Base-by-base conservation (phyloP, 305 asterid genomes). In the Striga hermonthica region DNA sequence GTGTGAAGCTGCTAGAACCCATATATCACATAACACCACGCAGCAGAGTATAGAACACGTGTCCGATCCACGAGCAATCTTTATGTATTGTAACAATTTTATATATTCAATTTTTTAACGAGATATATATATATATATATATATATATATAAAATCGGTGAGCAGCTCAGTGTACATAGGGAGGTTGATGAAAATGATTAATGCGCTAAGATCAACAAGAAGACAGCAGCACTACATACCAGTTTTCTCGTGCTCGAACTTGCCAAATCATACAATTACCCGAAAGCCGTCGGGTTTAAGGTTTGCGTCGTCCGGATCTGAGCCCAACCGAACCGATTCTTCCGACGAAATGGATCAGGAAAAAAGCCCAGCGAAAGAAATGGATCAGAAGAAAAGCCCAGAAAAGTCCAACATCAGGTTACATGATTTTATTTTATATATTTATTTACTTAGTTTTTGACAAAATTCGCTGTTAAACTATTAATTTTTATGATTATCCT, bases 301-400 rank as follows among this genome's bases (percentile, higher is more conserved):
- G 65, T 75, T 75, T 22, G 76, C 52, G 11, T 69, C 61, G 57
- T 44, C 70, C 9, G 58, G 40, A 37, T 13, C 78, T 7, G 74
- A 67, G 14, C 64, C 64, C 8, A 65, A 56, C n/a, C 61, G 34
- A 31, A 39, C 58, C 35, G 72, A 68, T 8, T 45, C 56, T 4
- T 57, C 16, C 35, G 52, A 34, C 6, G 39, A 61, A 8, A 75
- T 72, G 79, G 69, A 70, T 4, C 68, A 56, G 13, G 47, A 70
- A 11, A 61, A 54, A 59, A 62, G 57, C 5, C 49, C 59, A 35
- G 38, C 16, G 35, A 52, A 34, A 4, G 39, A 61, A 8, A 75
- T 72, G 79, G 69, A 70, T 4, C 68, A 56, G 13, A 53, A 70
- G 9, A 61, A 54, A 59, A 62, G 57, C 5, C 49, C 59, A 35